Evolutionary conservation across 345 rosid genomes (phyloP), one percentile per base, ranked within the genome.

Genomic region (Capsella bursapastoris): DNA sequence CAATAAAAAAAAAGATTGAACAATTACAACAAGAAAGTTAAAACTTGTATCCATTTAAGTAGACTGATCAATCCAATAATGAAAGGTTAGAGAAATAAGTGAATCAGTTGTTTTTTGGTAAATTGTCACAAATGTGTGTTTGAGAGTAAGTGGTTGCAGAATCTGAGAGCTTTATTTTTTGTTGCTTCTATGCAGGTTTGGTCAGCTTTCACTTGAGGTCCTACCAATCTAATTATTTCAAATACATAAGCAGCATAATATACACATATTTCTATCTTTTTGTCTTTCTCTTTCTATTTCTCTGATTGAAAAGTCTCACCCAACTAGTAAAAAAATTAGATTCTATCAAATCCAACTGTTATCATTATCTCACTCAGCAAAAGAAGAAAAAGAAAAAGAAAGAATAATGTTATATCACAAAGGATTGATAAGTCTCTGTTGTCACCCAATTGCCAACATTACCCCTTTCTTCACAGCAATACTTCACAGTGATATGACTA

Each of bases 401-500:
- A 63, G 57, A 61, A 76, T 57, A 9, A 34, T 31, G 66, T 69
- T 49, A 55, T 59, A 25, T 55, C 59, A 69, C 35, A 76, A 71
- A 71, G 57, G 32, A 75, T 77, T 77, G 67, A 77, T 77, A 64
- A 71, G 63, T 59, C 72, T 59, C 59, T 78, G 6, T 77, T 75
- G 81, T 78, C 77, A 71, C 81, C 81, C 81, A 25, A 32, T 78
- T 58, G 73, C 81, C 81, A 78, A 78, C 81, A 78, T 78, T 51
- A 78, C 68, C 72, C 73, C 81, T 70, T 71, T 78, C 68, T 68
- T 66, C 81, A 71, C 63, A 77, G 55, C 77, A 77, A 38, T 28
- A 76, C 44, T 45, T 53, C 64, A 52, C 59, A 69, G 75, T 70
- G 38, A 8, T 58, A 58, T 58, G 65, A 77, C 72, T 65, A 65